Evolutionary conservation across 345 rosid species (phyloP), one percentile per base, ranked within the genome.

Genomic region (Fremontodendron californicum): DNA sequence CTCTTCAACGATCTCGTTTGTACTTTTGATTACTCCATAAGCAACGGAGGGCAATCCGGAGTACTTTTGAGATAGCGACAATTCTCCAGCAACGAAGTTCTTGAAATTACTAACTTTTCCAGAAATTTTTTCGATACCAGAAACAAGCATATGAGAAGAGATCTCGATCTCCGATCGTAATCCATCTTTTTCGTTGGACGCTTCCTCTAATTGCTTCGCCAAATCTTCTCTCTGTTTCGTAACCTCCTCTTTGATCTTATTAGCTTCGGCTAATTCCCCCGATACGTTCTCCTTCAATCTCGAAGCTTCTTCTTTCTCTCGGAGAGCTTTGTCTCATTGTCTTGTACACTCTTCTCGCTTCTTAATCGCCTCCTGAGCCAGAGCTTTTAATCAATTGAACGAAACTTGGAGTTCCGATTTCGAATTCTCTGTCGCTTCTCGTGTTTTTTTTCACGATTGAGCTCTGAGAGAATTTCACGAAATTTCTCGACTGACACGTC

Each of bases 1-100:
- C 88, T 96, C 99, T 77, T 96, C 99, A 35, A 91, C 92, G 10
- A 96, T 90, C 81, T 96, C 99, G 80, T 96, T 91, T 2, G 99
- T 93, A 79, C 98, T 88, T 87, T 89, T 93, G 64, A 96, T 93
- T 74, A 92, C 96, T 40, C 99, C 99, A 69, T 91, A 96, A 0
- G 97, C 94, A 13, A 91, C 85, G 9, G 94, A 89, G 11, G 92
- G 91, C 78, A 93, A 80, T 15, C 99, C 99, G 0, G 85, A 78
- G 72, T 93, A 96, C 79, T 91, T 96, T 75, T 87, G 92, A 5
- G 96, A 93, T 76, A 90, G 85, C 2, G 99, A 97, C 76, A 96
- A 88, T 63, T 94, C 99, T 39, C 85, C 86, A 0, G 85, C 90
- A 0, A 91, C 40, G 61, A 93, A 93, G 76, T 89, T 93, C 87